phyloP scores from a whole-genome alignment of 371 early-diverging fungal species.

The Circinella umbellata region DNA sequence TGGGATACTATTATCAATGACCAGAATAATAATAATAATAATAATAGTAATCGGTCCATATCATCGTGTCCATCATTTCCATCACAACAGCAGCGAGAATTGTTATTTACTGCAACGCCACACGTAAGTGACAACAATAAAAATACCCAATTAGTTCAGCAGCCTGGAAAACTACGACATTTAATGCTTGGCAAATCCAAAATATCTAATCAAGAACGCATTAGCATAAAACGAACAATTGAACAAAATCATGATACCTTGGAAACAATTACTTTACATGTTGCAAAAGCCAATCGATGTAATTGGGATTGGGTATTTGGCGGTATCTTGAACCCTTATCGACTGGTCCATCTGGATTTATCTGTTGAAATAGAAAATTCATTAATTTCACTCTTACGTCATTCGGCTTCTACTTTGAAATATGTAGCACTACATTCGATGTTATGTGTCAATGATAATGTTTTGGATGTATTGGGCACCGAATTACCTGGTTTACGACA shows the following conservation, averaged over 20 bases:
- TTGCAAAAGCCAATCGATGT: neutral
- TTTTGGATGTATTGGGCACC: neutral
- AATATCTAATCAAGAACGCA: neutral
- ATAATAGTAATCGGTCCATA: neutral
- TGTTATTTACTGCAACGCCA: too few species aligned
- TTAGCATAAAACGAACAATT: neutral
- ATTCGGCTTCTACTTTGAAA: neutral
- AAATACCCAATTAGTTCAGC: too few species aligned
- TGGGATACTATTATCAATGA: too few species aligned
- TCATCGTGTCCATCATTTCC: neutral
- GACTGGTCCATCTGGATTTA: neutral
- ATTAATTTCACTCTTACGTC: neutral
- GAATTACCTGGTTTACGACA: neutral
- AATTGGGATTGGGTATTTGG: neutral
- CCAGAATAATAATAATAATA: too few species aligned
- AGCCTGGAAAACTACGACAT: neutral
- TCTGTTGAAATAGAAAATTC: neutral
- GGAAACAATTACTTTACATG: neutral
- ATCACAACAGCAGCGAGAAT: neutral
- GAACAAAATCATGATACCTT: neutral
- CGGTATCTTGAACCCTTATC: neutral
- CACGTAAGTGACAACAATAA: too few species aligned
- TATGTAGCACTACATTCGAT: neutral
- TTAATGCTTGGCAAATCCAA: neutral
- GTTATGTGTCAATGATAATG: neutral